Conservation (phyloP, 345 rosid species). For the Trapa bicornis region DNA sequence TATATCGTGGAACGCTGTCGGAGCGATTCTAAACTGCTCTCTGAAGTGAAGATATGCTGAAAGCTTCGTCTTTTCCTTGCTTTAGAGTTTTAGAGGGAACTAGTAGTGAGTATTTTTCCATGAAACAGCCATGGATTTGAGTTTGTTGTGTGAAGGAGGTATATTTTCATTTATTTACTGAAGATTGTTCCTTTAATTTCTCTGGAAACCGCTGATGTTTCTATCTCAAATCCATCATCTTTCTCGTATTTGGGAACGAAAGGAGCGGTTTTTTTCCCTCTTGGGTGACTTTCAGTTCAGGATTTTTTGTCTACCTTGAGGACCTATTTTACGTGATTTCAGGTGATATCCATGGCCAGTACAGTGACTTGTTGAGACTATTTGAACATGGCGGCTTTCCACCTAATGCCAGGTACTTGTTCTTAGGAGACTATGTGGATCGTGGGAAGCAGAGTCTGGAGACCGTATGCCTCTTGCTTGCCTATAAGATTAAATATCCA, state of each 20-base stretch:
- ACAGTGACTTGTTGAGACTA: slow-evolving; percentile 78
- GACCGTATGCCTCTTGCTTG: slow-evolving; percentile 84
- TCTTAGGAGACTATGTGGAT: slow-evolving; percentile 90
- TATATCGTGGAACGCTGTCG: neutral
- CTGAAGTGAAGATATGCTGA: neutral
- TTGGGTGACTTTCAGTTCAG: neutral
- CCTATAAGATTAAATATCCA: slow-evolving; percentile 82
- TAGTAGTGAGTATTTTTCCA: neutral
- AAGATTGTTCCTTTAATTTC: neutral
- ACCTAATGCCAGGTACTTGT: slow-evolving; percentile 74
- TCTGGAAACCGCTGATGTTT: neutral
- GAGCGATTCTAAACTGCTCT: neutral
- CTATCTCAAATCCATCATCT: no score
- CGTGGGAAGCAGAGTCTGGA: slow-evolving; percentile 95
- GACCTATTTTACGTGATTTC: slow-evolving; percentile 4
- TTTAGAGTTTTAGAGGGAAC: neutral
- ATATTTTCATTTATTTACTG: neutral
- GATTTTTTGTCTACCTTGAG: neutral
- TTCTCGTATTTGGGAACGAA: neutral
- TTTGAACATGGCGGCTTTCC: slow-evolving; percentile 95
- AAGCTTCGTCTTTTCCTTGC: neutral
- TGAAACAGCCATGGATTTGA: neutral
- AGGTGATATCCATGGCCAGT: slow-evolving; percentile 96
- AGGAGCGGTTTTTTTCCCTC: neutral
- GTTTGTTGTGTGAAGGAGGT: neutral